phyloP scores from a whole-genome alignment of 495 filamentous ascomycete genomes.

The Tuber microsphaerosporum region DNA sequence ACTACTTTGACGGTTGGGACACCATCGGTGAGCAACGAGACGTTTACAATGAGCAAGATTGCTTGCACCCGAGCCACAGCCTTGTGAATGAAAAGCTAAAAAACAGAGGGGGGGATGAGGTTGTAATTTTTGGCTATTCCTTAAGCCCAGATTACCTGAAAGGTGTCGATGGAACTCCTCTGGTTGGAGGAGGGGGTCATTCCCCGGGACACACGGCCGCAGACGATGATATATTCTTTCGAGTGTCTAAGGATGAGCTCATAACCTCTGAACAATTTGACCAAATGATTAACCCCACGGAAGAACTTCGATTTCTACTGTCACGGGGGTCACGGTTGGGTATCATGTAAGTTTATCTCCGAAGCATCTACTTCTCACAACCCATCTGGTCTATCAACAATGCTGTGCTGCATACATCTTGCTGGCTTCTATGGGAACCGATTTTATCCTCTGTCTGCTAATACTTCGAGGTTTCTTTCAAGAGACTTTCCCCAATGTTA shows the following conservation, averaged over 20 bases:
- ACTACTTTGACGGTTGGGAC: too few species aligned
- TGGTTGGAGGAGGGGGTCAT: neutral
- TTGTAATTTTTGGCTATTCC: neutral
- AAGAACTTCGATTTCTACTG: neutral
- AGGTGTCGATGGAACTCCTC: neutral
- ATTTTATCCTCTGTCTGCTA: neutral
- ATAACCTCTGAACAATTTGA: neutral
- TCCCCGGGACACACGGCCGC: neutral
- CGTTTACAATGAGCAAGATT: neutral
- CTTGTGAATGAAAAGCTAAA: neutral
- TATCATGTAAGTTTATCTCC: neutral
- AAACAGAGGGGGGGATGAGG: neutral
- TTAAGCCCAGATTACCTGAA: neutral
- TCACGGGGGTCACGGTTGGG: neutral
- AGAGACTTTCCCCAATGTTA: conserved; percentile 1
- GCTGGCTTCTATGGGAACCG: neutral
- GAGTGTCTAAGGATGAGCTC: neutral
- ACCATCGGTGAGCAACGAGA: neutral
- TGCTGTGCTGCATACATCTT: neutral
- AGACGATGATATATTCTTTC: neutral
- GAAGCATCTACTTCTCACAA: neutral
- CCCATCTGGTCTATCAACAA: neutral
- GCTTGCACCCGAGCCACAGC: neutral
- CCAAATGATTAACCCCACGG: neutral
- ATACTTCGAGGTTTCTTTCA: neutral